Conservation (phyloP, 768 basidiomycete genomes). For the Epithele typhae region DNA sequence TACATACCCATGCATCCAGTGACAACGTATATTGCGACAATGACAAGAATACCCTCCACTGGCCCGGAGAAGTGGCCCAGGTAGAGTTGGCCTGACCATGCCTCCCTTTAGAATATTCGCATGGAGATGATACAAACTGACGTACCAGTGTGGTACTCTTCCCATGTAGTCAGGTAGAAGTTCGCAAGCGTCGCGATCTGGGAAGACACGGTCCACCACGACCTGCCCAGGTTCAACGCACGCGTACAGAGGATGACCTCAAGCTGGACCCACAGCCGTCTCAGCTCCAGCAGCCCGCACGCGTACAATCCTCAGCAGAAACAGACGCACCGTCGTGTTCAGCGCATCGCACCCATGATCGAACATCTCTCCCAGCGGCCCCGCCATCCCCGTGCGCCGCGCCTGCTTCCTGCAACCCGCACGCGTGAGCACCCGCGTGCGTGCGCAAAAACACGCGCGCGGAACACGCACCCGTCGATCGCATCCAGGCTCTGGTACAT, state of each 20-base stretch:
- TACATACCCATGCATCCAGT: constrained; percentile 67
- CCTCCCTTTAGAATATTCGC: not conserved
- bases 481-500: constrained; percentile 88
- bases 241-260: constrained; percentile 79
- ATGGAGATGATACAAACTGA: not conserved
- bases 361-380: constrained; percentile 96
- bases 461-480: constrained; percentile 76
- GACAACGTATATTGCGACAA: constrained; percentile 69
- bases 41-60: constrained; percentile 91
- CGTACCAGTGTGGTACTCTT: constrained; percentile 83
- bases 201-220: constrained; percentile 95
- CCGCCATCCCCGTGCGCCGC: constrained; percentile 93
- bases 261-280: constrained; percentile 66
- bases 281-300: not conserved
- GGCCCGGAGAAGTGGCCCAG: constrained; percentile 94
- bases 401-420: constrained; percentile 76
- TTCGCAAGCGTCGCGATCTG: constrained; percentile 66
- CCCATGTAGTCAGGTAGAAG: constrained; percentile 76
- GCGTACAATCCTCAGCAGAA: not conserved
- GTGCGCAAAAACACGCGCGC: too few relatives aligned
- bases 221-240: constrained; percentile 87
- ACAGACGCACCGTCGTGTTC: constrained; percentile 75
- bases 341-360: constrained; percentile 96
- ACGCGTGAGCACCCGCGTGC: too few relatives aligned
- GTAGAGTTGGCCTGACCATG: constrained; percentile 67